Evolutionary conservation across 331 rosid genomes (phyloP).

Genomic region (Erythrophleum ivorense): DNA sequence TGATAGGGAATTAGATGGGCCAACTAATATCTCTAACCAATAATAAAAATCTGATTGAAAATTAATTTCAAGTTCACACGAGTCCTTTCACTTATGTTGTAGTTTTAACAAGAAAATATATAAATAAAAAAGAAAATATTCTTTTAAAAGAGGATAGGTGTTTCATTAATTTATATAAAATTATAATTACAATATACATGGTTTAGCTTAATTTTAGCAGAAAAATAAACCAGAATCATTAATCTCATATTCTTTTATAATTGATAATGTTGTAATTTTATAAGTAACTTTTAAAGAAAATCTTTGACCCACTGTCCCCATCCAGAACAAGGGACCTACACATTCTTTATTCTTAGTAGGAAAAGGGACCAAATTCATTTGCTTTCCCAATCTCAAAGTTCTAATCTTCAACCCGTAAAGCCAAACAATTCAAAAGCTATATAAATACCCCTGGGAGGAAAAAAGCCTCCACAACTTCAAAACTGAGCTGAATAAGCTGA

Average conservation of each 20-base stretch:
- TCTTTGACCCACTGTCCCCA: neutral
- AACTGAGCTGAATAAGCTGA: neutral
- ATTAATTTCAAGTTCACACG: neutral
- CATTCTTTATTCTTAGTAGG: neutral
- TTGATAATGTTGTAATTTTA: neutral
- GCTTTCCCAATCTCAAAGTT: conserved; percentile 1
- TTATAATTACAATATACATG: too few species aligned
- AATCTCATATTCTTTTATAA: neutral
- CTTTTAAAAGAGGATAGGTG: too few species aligned
- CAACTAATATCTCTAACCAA: neutral
- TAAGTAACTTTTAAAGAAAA: neutral
- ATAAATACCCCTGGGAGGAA: conserved; percentile 37
- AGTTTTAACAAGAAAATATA: too few species aligned
- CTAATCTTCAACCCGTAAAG: conserved; percentile 18
- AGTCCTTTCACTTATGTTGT: neutral
- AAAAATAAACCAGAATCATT: neutral
- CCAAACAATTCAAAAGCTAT: conserved; percentile 47
- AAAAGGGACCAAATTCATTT: neutral
- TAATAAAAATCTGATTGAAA: neutral
- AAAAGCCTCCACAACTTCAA: neutral
- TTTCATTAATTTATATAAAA: too few species aligned
- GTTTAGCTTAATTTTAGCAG: neutral
- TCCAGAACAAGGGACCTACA: conserved; percentile 13
- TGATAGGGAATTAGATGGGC: neutral
- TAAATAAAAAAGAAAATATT: too few species aligned